Evolutionary conservation across 148 eudicot species (phyloP).

Genomic region (Pharnaceum exiguum): DNA sequence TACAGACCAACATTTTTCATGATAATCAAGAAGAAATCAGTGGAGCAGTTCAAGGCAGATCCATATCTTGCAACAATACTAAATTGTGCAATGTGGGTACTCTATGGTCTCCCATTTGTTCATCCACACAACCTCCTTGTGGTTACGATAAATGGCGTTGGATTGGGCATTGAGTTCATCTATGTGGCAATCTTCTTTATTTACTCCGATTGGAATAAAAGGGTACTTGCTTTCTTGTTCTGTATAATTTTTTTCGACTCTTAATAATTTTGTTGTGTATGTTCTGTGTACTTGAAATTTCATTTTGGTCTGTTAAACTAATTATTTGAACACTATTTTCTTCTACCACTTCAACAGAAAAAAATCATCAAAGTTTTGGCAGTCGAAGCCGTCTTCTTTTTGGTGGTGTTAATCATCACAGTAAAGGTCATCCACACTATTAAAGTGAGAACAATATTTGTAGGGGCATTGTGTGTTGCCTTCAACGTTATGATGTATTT

Average conservation of each 20-base stretch:
- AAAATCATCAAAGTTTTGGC: slow-evolving; percentile 25
- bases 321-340: too few species aligned
- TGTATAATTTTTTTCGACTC: not conserved
- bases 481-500: slow-evolving; percentile 60
- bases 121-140: slow-evolving; percentile 65
- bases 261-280: not conserved
- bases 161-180: slow-evolving; percentile 39
- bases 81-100: slow-evolving; percentile 69
- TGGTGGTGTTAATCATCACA: slow-evolving; percentile 22
- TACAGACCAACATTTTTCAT: slow-evolving; percentile 61
- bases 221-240: slow-evolving; percentile 29
- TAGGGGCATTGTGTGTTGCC: slow-evolving; percentile 52
- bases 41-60: slow-evolving; percentile 53
- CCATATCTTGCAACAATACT: slow-evolving; percentile 65
- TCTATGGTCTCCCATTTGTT: slow-evolving; percentile 70
- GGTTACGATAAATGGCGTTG: slow-evolving; percentile 58
- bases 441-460: slow-evolving; percentile 36
- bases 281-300: not conserved
- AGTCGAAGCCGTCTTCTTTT: slow-evolving; percentile 33
- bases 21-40: slow-evolving; percentile 54
- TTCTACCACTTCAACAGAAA: too few species aligned
- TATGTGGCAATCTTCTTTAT: slow-evolving; percentile 50
- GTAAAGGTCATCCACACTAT: slow-evolving; percentile 32
- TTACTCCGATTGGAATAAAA: slow-evolving; percentile 32
- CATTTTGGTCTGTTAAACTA: not conserved